Percentiles rank a stretch among this genome's conserved stretches.
Evolutionary conservation across 2,329 filamentous ascomycete species (phyloP).

Genomic region (Fusarium sp.): DNA sequence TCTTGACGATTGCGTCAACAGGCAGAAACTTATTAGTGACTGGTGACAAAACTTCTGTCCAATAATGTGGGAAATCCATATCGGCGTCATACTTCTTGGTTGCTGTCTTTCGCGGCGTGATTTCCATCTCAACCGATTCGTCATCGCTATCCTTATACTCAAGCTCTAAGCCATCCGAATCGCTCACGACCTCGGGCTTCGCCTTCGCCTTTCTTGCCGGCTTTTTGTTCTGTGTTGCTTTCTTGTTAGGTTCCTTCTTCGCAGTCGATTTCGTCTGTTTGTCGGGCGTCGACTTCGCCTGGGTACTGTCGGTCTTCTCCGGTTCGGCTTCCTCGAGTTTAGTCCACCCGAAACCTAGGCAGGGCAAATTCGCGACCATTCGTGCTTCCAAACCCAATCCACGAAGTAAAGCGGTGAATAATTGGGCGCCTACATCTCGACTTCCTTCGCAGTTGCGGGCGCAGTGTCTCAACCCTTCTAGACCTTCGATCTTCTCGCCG

Average conservation of each 20-base stretch:
- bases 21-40: conserved; percentile 82
- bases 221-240: conserved; percentile 33
- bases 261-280: conserved; percentile 17
- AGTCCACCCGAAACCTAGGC: conserved; percentile 90
- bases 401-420: conserved; percentile 88
- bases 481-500: conserved; percentile 78
- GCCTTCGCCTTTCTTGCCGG: conserved; percentile 22
- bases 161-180: conserved; percentile 60
- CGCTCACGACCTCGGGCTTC: conserved; percentile 45
- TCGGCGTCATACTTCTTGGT: conserved; percentile 76
- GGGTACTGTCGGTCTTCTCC: conserved; percentile 54
- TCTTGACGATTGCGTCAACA: conserved; percentile 80
- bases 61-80: conserved; percentile 87
- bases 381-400: conserved; percentile 85
- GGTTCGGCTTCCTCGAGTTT: conserved; percentile 81
- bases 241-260: conserved; percentile 12
- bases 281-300: conserved; percentile 1
- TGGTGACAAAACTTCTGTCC: conserved; percentile 89
- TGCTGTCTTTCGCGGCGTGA: conserved; percentile 55
- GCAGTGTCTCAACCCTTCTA: conserved; percentile 75
- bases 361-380: conserved; percentile 86
- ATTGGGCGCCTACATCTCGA: conserved; percentile 86
- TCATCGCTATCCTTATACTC: conserved; percentile 65
- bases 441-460: conserved; percentile 82
- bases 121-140: conserved; percentile 67